Conservation (phyloP, 306 rosid species). For the Calophaca sinica region DNA sequence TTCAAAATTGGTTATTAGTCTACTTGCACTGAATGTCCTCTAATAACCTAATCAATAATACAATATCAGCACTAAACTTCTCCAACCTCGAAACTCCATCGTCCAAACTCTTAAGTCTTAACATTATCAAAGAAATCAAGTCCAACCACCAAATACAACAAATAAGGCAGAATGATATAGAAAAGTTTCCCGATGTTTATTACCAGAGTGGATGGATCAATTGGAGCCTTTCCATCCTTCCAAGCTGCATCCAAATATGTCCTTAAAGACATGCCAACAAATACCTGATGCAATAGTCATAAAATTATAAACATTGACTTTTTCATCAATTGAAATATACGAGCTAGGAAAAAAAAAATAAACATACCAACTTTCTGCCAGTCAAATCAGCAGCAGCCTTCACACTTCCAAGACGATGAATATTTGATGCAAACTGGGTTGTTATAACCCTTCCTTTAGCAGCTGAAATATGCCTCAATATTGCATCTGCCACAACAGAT, state of each 20-base stretch:
- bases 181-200: constrained; percentile 12
- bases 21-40: not conserved
- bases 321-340: constrained; percentile 38
- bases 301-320: not conserved
- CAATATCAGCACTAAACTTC: not conserved
- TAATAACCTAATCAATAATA: no score
- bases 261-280: constrained; percentile 96
- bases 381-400: constrained; percentile 98
- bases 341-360: constrained; percentile 28
- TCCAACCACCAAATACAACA: constrained; percentile 24
- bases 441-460: constrained; percentile 93
- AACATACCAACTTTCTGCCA: constrained; percentile 88
- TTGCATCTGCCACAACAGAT: constrained; percentile 80
- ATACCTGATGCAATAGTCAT: constrained; percentile 64
- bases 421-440: constrained; percentile 94
- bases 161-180: constrained; percentile 30
- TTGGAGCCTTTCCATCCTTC: constrained; percentile 96
- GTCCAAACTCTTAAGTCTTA: constrained; percentile 1
- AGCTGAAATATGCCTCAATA: constrained; percentile 83
- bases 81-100: not conserved
- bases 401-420: constrained; percentile 96
- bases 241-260: constrained; percentile 97
- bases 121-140: constrained; percentile 3
- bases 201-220: constrained; percentile 96
- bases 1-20: constrained; percentile 7